Percentiles rank a stretch among this genome's conserved stretches.
These are phyloP conservation scores for Talaromyces trachyspermus DNA, from an alignment of 495 filamentous ascomycete genomes.

Conservation along the genomic window DNA sequence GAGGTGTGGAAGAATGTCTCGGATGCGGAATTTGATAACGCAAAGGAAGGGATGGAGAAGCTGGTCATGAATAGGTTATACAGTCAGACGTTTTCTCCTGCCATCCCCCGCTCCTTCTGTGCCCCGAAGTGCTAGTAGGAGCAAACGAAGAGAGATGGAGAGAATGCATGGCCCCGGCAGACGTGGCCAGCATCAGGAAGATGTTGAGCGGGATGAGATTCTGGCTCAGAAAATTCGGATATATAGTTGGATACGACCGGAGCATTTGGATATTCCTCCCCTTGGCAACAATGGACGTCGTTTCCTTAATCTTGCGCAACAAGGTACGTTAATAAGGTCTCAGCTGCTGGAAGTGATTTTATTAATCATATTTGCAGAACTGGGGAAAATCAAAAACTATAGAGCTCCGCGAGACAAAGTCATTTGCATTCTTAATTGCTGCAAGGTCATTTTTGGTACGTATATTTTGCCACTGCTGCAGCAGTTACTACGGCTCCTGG, in stretches of 20 bases:
- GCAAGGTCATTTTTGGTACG: slow-evolving; percentile 97
- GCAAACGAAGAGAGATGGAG: slow-evolving; percentile 60
- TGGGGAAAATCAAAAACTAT: slow-evolving; percentile 93
- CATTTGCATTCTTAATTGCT: slow-evolving; percentile 96
- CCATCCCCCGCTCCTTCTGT: slow-evolving; percentile 77
- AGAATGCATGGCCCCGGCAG: slow-evolving; percentile 71
- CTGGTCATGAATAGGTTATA: slow-evolving; percentile 98
- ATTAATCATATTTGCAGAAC: slow-evolving; percentile 45
- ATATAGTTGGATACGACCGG: slow-evolving; percentile 89
- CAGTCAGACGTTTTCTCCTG: slow-evolving; percentile 90
- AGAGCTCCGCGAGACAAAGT: slow-evolving; percentile 95
- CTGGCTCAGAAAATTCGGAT: slow-evolving; percentile 93
- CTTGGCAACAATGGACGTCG: slow-evolving; percentile 75
- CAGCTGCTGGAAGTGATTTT: not conserved
- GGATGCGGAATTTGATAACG: slow-evolving; percentile 97
- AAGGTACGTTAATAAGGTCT: slow-evolving; percentile 48
- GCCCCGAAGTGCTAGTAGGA: slow-evolving; percentile 52
- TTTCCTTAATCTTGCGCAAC: slow-evolving; percentile 82
- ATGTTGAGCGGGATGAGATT: slow-evolving; percentile 93
- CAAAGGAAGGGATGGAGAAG: slow-evolving; percentile 98
- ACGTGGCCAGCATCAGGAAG: slow-evolving; percentile 93
- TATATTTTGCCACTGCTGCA: not conserved
- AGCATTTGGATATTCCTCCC: slow-evolving; percentile 90
- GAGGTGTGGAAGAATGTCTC: slow-evolving; percentile 96
- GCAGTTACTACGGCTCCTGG: not conserved